Evolutionary conservation across 768 basidiomycete species (phyloP).

Genomic region (Hysterangium stoloniferum): DNA sequence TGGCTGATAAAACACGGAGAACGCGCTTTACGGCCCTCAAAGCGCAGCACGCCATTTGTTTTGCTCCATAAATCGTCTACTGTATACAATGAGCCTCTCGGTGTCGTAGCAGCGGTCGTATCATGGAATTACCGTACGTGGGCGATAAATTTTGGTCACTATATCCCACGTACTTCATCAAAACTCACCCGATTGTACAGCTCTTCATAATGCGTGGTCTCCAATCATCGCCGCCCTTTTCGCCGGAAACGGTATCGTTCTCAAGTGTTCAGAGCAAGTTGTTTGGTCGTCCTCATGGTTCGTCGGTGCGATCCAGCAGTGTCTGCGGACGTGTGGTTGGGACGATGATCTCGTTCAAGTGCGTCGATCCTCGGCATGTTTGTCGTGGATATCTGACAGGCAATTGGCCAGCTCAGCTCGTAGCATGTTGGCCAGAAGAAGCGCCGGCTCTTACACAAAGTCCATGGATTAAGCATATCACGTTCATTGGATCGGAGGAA

Average conservation of each 20-base stretch:
- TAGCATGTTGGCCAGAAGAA: slow-evolving; percentile 83
- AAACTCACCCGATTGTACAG: slow-evolving; percentile 32
- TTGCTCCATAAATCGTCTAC: slow-evolving; percentile 70
- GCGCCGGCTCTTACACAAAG: slow-evolving; percentile 77
- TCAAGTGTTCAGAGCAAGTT: slow-evolving; percentile 91
- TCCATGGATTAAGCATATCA: slow-evolving; percentile 83
- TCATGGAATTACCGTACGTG: slow-evolving; percentile 89
- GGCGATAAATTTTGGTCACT: slow-evolving; percentile 1
- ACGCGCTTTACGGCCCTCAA: slow-evolving; percentile 61
- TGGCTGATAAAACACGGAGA: slow-evolving; percentile 89
- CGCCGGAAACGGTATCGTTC: slow-evolving; percentile 79
- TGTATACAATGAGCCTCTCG: slow-evolving; percentile 84
- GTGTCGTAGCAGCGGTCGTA: slow-evolving; percentile 87
- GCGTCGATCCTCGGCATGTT: slow-evolving; percentile 11
- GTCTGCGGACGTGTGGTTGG: slow-evolving; percentile 75
- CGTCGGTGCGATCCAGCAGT: slow-evolving; percentile 66
- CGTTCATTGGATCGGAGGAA: slow-evolving; percentile 81
- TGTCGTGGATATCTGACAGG: neutral
- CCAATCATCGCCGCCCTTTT: slow-evolving; percentile 90
- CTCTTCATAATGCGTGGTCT: slow-evolving; percentile 89
- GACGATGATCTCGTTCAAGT: slow-evolving; percentile 84
- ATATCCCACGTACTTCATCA: slow-evolving; percentile 4
- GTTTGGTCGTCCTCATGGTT: slow-evolving; percentile 88
- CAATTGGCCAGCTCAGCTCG: slow-evolving; percentile 37
- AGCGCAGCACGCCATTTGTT: slow-evolving; percentile 56